Base-by-base conservation (phyloP, 1,139 yeast genomes). In the Zygosaccharomyces sapae region DNA sequence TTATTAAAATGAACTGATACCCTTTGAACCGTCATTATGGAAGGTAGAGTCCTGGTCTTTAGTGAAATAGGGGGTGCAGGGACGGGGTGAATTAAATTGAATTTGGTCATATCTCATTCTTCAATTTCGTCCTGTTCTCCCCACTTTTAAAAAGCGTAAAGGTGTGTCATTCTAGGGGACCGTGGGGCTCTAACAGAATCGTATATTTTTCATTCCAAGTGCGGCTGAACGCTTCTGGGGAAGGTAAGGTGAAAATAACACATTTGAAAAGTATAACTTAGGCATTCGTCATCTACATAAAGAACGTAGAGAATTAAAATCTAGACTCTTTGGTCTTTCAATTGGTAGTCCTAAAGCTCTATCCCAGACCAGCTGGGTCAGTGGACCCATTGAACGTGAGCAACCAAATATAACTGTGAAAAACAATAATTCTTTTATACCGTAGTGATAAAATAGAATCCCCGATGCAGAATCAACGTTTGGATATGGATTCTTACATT, bases 401-500 rank as follows among this genome's bases (percentile, higher is more conserved):
- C 79, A 81, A 54, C 81, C 82, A 61, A 78, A 79, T 55, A 78
- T 70, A 25, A 79, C 83, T 37, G 83, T 79, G 68, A 77, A 77
- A 68, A 76, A 79, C 47, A 75, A 62, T 57, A 75, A 68, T 62
- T 79, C 80, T 47, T 71, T 76, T 47, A 79, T 65, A 37, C 83
- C 83, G 67, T 78, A 78, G 69, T 79, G 79, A 63, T 77, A 74
- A 63, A 79, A 75, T 47, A 79, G 65, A 46, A 77, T 77, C 44
- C 83, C 83, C 19, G 79, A 73, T 54, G 76, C 73, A 37, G 82
- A 75, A 66, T 79, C 84, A 50, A 79, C 84, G 59, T 79, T 79
- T 48, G 84, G 84, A 71, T 71, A 76, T 38, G 84, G 84, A 70
- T 79, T 79, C 70, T 77, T 76, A 61, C 81, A 77, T 70, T 79